These are phyloP conservation scores for Tuber aestivum DNA, from an alignment of 495 filamentous ascomycete species.

Conservation along the genomic window DNA sequence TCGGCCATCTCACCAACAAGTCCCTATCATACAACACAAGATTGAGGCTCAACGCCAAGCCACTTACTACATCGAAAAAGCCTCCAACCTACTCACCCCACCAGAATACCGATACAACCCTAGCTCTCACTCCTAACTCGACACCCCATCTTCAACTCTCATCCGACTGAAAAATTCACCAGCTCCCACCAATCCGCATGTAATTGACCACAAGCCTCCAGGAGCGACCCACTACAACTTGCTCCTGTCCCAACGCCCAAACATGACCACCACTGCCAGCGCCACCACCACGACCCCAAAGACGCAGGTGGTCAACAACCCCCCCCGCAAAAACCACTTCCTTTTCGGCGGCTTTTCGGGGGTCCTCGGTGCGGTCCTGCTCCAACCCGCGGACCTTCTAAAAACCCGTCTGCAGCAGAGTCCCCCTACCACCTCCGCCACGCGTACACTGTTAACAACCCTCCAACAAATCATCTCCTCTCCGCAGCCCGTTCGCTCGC, in stretches of 20 bases:
- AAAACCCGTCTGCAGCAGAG: slow-evolving; percentile 91
- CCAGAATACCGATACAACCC: not conserved
- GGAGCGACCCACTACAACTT: not conserved
- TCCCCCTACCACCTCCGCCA: slow-evolving; percentile 47
- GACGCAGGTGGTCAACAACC: not conserved
- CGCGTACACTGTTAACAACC: slow-evolving; percentile 60
- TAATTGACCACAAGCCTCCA: not conserved
- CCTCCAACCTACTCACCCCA: not conserved
- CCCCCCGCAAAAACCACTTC: slow-evolving; percentile 63
- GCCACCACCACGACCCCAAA: not conserved
- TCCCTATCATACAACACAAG: not conserved
- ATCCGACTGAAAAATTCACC: not conserved
- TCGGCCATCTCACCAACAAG: not conserved
- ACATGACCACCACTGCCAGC: not conserved
- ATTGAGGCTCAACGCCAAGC: slow-evolving; percentile 2
- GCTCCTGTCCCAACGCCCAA: not conserved
- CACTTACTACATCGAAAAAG: not conserved
- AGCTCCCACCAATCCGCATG: not conserved
- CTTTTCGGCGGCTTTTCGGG: slow-evolving; percentile 81
- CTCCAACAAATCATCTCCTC: slow-evolving; percentile 63
- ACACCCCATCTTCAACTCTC: not conserved
- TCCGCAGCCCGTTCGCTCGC: slow-evolving; percentile 51
- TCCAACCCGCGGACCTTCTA: slow-evolving; percentile 93
- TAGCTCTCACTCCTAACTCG: not conserved
- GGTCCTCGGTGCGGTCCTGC: slow-evolving; percentile 74